These are phyloP conservation scores for Flaveria floridana DNA, from an alignment of 140 eudicot genomes.

Conservation along the genomic window DNA sequence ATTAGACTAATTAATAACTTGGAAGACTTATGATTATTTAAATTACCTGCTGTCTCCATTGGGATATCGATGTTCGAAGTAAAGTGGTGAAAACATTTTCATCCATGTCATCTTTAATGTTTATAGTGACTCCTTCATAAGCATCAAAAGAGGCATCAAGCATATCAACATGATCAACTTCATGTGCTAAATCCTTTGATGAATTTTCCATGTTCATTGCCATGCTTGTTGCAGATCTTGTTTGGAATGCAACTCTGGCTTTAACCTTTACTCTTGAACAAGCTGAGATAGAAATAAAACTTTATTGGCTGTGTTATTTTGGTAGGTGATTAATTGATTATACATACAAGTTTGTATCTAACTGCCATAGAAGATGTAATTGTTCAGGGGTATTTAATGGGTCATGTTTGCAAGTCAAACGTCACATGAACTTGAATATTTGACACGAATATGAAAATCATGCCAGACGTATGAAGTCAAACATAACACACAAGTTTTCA, in stretches of 20 bases:
- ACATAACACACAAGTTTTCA: not conserved
- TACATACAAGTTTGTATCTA: slow-evolving; percentile 1
- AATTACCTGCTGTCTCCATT: slow-evolving; percentile 53
- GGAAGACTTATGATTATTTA: not conserved
- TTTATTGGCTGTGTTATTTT: not conserved
- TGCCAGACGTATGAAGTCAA: too few species aligned
- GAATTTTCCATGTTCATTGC: slow-evolving; percentile 4
- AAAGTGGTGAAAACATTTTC: slow-evolving; percentile 34
- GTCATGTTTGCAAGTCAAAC: not conserved
- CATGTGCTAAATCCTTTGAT: slow-evolving; percentile 18
- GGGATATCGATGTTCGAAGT: slow-evolving; percentile 56
- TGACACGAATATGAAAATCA: not conserved
- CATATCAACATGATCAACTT: slow-evolving; percentile 32
- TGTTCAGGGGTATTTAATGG: not conserved
- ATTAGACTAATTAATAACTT: not conserved
- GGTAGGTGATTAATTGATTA: not conserved
- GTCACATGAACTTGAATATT: not conserved
- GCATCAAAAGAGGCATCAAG: slow-evolving; percentile 41
- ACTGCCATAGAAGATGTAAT: not conserved
- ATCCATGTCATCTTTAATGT: slow-evolving; percentile 49
- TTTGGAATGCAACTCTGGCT: not conserved
- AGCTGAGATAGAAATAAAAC: not conserved
- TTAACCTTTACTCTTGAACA: not conserved
- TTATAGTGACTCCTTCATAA: slow-evolving; percentile 53
- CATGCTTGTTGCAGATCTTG: slow-evolving; percentile 25